A percentile compares a stretch with the other conserved stretches of the same genome.
Evolutionary conservation across 2,329 filamentous ascomycete species (phyloP).

Genomic region (Diplocarpon rosae): DNA sequence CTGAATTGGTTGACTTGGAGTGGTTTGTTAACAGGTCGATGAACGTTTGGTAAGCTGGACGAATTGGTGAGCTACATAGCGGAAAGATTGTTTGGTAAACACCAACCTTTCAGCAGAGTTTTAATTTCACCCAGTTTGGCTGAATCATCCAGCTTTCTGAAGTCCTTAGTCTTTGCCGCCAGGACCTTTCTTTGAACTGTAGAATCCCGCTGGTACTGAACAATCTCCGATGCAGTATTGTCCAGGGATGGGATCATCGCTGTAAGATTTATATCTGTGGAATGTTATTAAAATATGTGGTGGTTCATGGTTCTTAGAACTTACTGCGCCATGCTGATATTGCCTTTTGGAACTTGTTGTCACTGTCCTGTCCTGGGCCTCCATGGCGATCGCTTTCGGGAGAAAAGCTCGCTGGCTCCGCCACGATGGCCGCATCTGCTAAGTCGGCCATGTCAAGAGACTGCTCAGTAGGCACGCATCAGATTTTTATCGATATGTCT

Average conservation of each 20-base stretch:
- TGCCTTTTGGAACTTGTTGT: constrained; percentile 93
- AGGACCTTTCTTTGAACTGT: constrained; percentile 92
- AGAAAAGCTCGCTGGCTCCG: constrained; percentile 10
- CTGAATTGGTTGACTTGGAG: constrained; percentile 85
- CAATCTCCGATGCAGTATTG: constrained; percentile 88
- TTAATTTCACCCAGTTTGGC: constrained; percentile 84
- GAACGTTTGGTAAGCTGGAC: constrained; percentile 82
- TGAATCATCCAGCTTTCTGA: constrained; percentile 83
- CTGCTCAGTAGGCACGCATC: constrained; percentile 12
- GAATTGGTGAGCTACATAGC: constrained; percentile 5
- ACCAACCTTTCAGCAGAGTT: constrained; percentile 68
- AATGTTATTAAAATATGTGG: constrained; percentile 10
- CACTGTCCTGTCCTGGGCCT: constrained; percentile 35
- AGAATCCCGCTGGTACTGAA: constrained; percentile 87
- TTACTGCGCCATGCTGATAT: constrained; percentile 94
- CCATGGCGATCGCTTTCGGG: constrained; percentile 8
- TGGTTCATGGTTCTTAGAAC: constrained; percentile 14
- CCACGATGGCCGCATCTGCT: constrained; percentile 18
- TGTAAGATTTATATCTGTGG: constrained; percentile 72
- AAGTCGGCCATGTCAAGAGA: constrained; percentile 23
- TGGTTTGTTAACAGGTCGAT: constrained; percentile 95
- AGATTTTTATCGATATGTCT: background rate
- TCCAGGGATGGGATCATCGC: constrained; percentile 77
- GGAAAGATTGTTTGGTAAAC: background rate
- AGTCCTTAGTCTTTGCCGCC: constrained; percentile 98